Evolutionary conservation across 2,329 filamentous ascomycete genomes (phyloP).

Genomic region (Triangularia verruculosa): DNA sequence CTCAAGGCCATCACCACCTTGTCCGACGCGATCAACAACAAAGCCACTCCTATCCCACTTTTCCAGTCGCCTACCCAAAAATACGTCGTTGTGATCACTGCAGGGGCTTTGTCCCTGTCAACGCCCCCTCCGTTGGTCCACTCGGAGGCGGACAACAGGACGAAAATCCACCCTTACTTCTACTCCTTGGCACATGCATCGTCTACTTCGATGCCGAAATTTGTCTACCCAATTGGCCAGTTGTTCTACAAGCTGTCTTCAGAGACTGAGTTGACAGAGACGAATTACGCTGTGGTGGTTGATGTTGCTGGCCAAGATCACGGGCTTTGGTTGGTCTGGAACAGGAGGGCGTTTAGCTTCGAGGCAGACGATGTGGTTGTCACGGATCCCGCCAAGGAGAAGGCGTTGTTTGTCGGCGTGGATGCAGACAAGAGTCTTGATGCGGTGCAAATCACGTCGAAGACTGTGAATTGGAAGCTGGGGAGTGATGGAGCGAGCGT

Average conservation of each 20-base stretch:
- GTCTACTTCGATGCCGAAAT: neutral
- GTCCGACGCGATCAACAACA: neutral
- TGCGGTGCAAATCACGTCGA: neutral
- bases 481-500: neutral
- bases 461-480: neutral
- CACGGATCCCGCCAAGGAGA: neutral
- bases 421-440: neutral
- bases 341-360: neutral
- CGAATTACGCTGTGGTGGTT: neutral
- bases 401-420: neutral
- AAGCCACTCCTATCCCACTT: neutral
- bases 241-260: neutral
- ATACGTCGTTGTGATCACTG: neutral
- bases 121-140: neutral
- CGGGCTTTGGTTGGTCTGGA: neutral
- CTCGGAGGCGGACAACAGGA: neutral
- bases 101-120: neutral
- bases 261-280: neutral
- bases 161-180: neutral
- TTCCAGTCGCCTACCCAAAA: neutral
- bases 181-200: neutral
- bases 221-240: neutral
- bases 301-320: neutral
- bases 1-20: neutral
- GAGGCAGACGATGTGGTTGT: neutral